Conservation (phyloP, 371 early-diverging fungal genomes). For the Mucor sp. region DNA sequence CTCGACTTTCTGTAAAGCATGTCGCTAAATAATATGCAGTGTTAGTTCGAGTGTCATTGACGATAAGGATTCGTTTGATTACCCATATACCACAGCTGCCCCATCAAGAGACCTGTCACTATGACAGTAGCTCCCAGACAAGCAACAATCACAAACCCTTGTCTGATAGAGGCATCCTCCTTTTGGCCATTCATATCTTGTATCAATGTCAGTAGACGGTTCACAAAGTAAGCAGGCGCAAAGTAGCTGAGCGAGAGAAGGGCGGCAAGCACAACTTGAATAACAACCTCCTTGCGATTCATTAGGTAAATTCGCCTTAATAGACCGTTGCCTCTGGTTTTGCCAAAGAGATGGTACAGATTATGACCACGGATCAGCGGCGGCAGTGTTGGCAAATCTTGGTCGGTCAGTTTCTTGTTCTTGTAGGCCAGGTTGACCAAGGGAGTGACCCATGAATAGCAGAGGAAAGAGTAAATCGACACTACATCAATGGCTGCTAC, state of each 20-base stretch:
- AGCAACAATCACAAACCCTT: slow-evolving; percentile 46
- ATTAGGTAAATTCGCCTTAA: slow-evolving; percentile 30
- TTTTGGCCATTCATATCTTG: slow-evolving; percentile 26
- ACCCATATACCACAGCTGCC: slow-evolving; percentile 58
- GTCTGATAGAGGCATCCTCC: slow-evolving; percentile 11
- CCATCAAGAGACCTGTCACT: slow-evolving; percentile 40
- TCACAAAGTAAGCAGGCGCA: slow-evolving; percentile 43
- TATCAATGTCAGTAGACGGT: slow-evolving; percentile 37
- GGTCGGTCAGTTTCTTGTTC: slow-evolving; percentile 31
- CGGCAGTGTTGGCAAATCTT: slow-evolving; percentile 40
- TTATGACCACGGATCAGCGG: slow-evolving; percentile 37
- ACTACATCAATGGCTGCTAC: slow-evolving; percentile 24
- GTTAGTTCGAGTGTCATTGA: not conserved
- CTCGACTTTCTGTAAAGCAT: slow-evolving; percentile 44
- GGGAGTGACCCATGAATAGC: slow-evolving; percentile 32
- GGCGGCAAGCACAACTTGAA: slow-evolving; percentile 32
- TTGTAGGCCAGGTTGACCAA: slow-evolving; percentile 32
- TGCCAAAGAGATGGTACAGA: slow-evolving; percentile 36
- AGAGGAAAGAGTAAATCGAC: slow-evolving; percentile 32
- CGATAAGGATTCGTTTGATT: not conserved
- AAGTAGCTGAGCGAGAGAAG: slow-evolving; percentile 34
- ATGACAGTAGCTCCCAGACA: slow-evolving; percentile 44
- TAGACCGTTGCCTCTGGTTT: slow-evolving; percentile 21
- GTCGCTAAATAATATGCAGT: slow-evolving; percentile 15
- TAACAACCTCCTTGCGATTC: slow-evolving; percentile 24